phyloP scores from a whole-genome alignment of 805 yeast species.

The Wilhelminamyces savonicus region DNA sequence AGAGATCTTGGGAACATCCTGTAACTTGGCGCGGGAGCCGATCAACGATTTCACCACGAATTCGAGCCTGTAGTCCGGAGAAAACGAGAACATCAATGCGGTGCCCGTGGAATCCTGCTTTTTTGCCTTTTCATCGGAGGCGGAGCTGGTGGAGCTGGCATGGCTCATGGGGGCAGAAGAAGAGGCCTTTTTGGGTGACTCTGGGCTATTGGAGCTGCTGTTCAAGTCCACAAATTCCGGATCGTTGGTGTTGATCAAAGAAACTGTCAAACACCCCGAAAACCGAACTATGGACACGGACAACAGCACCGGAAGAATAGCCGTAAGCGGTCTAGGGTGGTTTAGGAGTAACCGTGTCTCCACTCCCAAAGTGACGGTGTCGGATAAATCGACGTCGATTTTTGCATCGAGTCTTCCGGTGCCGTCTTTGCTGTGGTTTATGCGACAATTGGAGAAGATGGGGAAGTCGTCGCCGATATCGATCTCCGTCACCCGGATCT shows the following conservation, averaged over 20 bases:
- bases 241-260: constrained; percentile 46
- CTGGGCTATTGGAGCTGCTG: constrained; percentile 3
- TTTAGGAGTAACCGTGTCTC: constrained; percentile 75
- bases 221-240: constrained; percentile 17
- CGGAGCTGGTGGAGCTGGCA: background rate
- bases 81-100: constrained; percentile 80
- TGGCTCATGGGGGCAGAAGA: constrained; percentile 2
- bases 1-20: constrained; percentile 88
- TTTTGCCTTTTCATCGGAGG: constrained; percentile 3
- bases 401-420: constrained; percentile 68
- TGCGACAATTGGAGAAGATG: constrained; percentile 87
- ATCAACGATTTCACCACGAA: constrained; percentile 83
- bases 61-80: constrained; percentile 86
- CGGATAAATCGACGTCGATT: constrained; percentile 85
- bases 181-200: background rate
- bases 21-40: constrained; percentile 88
- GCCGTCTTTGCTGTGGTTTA: constrained; percentile 51
- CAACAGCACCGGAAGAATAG: constrained; percentile 78
- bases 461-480: constrained; percentile 96
- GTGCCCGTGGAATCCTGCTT: constrained; percentile 36
- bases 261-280: constrained; percentile 82
- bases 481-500: constrained; percentile 74
- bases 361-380: constrained; percentile 78
- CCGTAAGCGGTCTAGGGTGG: constrained; percentile 78
- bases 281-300: constrained; percentile 87